These are phyloP conservation scores for Serendipita sp. DNA, from an alignment of 768 basidiomycete genomes.

Conservation along the genomic window DNA sequence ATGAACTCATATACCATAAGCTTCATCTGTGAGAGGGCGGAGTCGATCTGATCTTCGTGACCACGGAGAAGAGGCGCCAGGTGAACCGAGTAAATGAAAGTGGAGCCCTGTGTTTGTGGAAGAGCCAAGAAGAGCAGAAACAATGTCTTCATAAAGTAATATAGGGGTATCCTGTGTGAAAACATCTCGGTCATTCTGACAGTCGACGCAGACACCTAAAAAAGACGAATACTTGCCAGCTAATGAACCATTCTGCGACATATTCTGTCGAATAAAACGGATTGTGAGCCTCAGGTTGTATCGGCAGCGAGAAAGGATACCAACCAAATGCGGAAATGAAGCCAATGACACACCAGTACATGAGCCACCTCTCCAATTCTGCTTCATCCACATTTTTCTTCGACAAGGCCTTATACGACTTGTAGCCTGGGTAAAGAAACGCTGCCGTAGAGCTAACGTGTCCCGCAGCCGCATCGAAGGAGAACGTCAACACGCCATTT, in stretches of 20 bases:
- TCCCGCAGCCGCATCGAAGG: neutral
- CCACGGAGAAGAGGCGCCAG: conserved; percentile 69
- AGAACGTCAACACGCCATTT: neutral
- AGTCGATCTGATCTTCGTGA: conserved; percentile 78
- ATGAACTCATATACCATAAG: conserved; percentile 42
- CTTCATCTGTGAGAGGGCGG: conserved; percentile 50
- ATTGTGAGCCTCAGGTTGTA: conserved; percentile 35
- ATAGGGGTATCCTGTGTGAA: conserved; percentile 66
- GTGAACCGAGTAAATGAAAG: conserved; percentile 64
- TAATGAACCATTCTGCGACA: conserved; percentile 71
- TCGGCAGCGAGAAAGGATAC: neutral
- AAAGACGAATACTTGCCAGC: conserved; percentile 40
- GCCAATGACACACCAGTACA: conserved; percentile 61
- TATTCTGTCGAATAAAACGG: conserved; percentile 72
- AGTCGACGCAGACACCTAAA: neutral
- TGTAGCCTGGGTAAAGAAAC: conserved; percentile 87
- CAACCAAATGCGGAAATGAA: conserved; percentile 7
- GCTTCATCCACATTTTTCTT: conserved; percentile 71
- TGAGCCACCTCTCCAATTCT: conserved; percentile 85
- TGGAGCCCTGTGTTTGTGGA: conserved; percentile 77
- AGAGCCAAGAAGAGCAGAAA: conserved; percentile 82
- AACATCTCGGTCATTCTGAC: conserved; percentile 9
- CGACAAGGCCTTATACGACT: conserved; percentile 88
- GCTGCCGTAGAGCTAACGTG: conserved; percentile 35
- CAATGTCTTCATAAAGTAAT: conserved; percentile 61